Evolutionary conservation across 2,329 filamentous ascomycete genomes (phyloP).

Genomic region (Alternaria ethzedia): DNA sequence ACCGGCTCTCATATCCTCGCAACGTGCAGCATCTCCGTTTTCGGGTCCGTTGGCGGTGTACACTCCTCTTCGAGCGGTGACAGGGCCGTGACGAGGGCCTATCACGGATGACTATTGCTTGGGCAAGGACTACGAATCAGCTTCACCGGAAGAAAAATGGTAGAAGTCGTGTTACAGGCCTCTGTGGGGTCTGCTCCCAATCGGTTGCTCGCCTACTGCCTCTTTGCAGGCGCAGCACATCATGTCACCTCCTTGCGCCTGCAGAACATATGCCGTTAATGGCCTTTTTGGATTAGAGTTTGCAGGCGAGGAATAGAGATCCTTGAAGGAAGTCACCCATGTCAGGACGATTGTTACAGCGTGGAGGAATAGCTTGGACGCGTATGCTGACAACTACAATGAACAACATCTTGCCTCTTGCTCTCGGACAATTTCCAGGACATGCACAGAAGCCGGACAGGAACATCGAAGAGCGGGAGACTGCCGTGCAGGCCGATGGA

Average conservation of each 20-base stretch:
- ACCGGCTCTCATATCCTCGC: neutral
- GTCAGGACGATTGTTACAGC: neutral
- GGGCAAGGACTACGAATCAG: conserved; percentile 19
- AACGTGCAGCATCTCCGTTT: neutral
- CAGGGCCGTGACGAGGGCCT: conserved; percentile 13
- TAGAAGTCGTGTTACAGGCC: conserved; percentile 31
- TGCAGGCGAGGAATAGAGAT: conserved; percentile 23
- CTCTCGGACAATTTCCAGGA: conserved; percentile 17
- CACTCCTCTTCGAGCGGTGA: conserved; percentile 22
- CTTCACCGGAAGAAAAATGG: conserved; percentile 34
- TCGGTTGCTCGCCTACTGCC: conserved; percentile 24
- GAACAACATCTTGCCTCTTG: neutral
- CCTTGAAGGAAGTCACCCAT: conserved; percentile 11
- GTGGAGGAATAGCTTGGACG: neutral
- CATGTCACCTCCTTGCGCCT: conserved; percentile 4
- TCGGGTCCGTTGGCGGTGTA: conserved; percentile 23
- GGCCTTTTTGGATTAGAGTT: conserved; percentile 14
- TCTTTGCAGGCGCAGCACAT: conserved; percentile 22
- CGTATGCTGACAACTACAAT: neutral
- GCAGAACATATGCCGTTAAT: conserved; percentile 6
- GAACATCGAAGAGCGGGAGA: conserved; percentile 14
- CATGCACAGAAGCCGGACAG: conserved; percentile 26
- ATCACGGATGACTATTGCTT: conserved; percentile 11
- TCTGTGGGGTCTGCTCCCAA: conserved; percentile 16
- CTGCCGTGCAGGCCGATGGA: conserved; percentile 1